phyloP scores from a whole-genome alignment of 441 rosid genomes.

The Omphalea diandra region DNA sequence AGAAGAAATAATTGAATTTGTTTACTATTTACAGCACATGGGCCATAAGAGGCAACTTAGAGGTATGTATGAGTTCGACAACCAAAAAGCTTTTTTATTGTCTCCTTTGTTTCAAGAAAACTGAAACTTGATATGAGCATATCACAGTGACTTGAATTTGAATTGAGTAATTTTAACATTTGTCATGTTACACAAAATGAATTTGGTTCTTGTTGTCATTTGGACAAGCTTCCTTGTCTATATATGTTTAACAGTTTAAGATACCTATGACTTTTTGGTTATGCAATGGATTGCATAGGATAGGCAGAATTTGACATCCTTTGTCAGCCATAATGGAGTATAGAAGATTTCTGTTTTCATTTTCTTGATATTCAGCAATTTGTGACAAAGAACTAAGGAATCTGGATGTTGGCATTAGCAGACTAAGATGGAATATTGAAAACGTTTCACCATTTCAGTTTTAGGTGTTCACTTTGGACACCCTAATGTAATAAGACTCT shows the following conservation, averaged over 20 bases:
- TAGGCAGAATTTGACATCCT: background rate
- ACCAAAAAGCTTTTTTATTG: too few species aligned
- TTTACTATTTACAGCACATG: conserved; percentile 32
- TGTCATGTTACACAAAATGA: background rate
- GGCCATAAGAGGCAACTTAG: conserved; percentile 37
- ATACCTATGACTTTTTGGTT: background rate
- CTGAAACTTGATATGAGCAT: too few species aligned
- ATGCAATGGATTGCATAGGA: background rate
- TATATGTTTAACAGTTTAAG: background rate
- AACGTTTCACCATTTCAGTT: background rate
- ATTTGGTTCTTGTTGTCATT: background rate
- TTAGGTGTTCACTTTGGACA: background rate
- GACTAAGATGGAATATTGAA: background rate
- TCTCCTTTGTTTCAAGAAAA: too few species aligned
- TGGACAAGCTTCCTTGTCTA: conserved; percentile 2
- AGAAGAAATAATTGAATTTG: conserved; percentile 37
- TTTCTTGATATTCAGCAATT: background rate
- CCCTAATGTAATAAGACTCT: background rate
- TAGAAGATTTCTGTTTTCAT: background rate
- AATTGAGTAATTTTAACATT: background rate
- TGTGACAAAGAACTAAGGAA: background rate
- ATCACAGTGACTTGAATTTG: background rate
- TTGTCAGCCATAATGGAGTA: background rate
- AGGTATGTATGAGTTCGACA: conserved; percentile 25
- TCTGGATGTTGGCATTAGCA: background rate